A percentile compares a stretch with the other conserved stretches of the same genome.
phyloP scores from a whole-genome alignment of 225 moss, liverwort and hornwort genomes.

The Rhytidiadelphus loreus region DNA sequence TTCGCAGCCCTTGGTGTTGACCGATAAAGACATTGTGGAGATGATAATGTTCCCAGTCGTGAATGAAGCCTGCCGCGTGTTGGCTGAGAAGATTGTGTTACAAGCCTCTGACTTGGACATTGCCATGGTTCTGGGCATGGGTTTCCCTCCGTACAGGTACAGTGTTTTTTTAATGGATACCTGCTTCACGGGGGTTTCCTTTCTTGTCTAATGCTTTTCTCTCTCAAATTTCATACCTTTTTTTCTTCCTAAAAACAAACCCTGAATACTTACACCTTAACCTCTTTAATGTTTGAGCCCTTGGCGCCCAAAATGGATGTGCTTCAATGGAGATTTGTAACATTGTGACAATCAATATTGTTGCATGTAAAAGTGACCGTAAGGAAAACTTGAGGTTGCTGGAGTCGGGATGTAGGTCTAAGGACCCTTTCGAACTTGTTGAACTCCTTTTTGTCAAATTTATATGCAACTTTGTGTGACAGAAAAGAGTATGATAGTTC shows the following conservation, averaged over 20 bases:
- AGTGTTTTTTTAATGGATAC: neutral
- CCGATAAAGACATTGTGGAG: constrained; percentile 89
- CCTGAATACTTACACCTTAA: neutral
- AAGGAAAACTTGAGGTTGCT: neutral
- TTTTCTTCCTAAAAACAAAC: neutral
- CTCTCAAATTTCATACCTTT: neutral
- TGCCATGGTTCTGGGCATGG: constrained; percentile 93
- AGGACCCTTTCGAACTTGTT: neutral
- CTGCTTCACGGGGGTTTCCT: neutral
- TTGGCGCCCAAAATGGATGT: neutral
- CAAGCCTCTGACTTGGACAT: constrained; percentile 90
- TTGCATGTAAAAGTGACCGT: neutral
- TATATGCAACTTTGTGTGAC: neutral
- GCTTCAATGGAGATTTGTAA: neutral
- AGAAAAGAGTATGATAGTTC: no score
- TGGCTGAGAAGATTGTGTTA: constrained; percentile 74
- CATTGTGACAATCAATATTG: neutral
- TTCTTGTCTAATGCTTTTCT: neutral
- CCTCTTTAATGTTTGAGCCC: neutral
- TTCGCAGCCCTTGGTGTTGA: constrained; percentile 66
- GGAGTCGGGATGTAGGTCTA: neutral
- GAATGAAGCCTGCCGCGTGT: constrained; percentile 86
- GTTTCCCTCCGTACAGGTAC: constrained; percentile 96
- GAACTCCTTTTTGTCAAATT: neutral
- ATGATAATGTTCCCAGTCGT: constrained; percentile 95